Base-by-base conservation (phyloP, 805 yeast genomes). In the Lipomyces lipofer region DNA sequence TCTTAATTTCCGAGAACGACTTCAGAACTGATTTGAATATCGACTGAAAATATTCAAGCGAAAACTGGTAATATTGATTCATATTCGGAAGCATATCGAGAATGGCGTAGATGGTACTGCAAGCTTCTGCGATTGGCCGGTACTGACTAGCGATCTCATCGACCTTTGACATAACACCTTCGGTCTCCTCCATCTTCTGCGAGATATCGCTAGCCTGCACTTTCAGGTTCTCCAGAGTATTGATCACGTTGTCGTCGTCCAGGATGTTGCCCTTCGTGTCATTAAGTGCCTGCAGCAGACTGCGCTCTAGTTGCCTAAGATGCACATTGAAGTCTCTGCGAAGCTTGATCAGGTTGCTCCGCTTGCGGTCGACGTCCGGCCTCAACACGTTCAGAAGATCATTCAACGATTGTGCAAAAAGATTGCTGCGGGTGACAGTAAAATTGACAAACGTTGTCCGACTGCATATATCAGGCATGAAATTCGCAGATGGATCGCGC, bases 361-460 rank as follows among this genome's bases (percentile, higher is more conserved):
- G 74, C 63, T 83, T 77, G 3, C 63, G 60, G 49, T 86, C 89
- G 6, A 88, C 67, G 7, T 84, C 92, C 0, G 97, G 96, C 25
- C 77, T 73, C 56, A 80, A 79, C 9, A 72, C 69, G 28, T 72
- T 67, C 36, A 92, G 69, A 0, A 86, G 73, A 48, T 77, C 68
- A 56, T 85, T 81, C 52, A 88, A 69, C 0, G 86, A 75, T 59
- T 84, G 84, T 27, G 78, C 75, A 54, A 85, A 84, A 47, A 91
- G 70, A 43, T 84, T 83, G 43, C 82, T 79, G 39, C 78, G 74
- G 0, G 96, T 86, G n/a, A 86, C 72, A 0, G 90, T 77, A 68
- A 85, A 92, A 68, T 88, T 88, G 17, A 88, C 73, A 9, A 83
- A 64, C 2, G 83, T 73, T 9, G 86, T 79, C 52, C 94, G 73